phyloP scores from a whole-genome alignment of 2,329 filamentous ascomycete species.

The Oidium heveae region DNA sequence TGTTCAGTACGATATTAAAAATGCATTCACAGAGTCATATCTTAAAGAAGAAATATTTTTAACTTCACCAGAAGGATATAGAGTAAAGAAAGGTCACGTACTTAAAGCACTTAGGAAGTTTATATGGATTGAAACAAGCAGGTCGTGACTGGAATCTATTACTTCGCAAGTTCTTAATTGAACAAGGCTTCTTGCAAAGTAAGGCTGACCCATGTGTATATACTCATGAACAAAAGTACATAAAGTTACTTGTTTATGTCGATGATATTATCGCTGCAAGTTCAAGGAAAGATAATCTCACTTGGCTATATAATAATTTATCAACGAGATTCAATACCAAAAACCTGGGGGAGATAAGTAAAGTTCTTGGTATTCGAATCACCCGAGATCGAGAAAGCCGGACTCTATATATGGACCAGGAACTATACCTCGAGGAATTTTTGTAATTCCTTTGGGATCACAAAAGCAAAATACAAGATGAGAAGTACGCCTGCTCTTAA shows the following conservation, averaged over 20 bases:
- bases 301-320: neutral
- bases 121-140: neutral
- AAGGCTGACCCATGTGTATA: neutral
- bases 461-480: neutral
- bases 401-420: neutral
- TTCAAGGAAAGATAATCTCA: neutral
- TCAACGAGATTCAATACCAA: neutral
- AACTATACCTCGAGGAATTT: neutral
- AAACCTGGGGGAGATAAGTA: too few species aligned
- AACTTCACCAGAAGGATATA: neutral
- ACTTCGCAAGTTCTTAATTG: neutral
- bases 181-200: neutral
- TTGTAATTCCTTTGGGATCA: neutral
- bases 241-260: neutral
- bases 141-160: too few species aligned
- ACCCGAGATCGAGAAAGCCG: neutral
- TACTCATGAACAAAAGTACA: neutral
- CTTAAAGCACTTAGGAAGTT: neutral
- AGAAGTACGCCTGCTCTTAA: neutral
- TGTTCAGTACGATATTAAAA: neutral
- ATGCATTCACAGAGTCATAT: too few species aligned
- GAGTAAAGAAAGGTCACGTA: neutral
- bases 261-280: too few species aligned
- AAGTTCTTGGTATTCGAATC: too few species aligned
- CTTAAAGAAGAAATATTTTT: neutral